Percentiles rank a stretch among this genome's conserved stretches.
Evolutionary conservation across 805 yeast genomes (phyloP).

Genomic region (Sugiyamaella mastotermitis): DNA sequence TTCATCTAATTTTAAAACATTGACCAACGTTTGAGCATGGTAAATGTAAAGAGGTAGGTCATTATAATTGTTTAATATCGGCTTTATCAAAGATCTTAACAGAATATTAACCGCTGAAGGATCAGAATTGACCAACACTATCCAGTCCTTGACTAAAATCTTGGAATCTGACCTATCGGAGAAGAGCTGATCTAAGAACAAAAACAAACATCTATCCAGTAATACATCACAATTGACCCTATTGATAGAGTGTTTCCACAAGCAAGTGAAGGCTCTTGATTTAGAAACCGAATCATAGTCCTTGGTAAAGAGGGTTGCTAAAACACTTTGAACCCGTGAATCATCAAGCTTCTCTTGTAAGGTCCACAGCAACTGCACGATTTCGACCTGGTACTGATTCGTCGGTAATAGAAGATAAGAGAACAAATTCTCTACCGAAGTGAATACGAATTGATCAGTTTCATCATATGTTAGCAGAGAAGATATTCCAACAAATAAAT

Average conservation of each 20-base stretch:
- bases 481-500: slow-evolving; percentile 35
- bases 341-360: slow-evolving; percentile 49
- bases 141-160: too few species aligned
- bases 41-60: too few species aligned
- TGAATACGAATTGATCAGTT: slow-evolving; percentile 36
- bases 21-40: too few species aligned
- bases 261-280: slow-evolving; percentile 49
- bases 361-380: slow-evolving; percentile 57
- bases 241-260: slow-evolving; percentile 75
- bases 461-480: slow-evolving; percentile 30
- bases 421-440: slow-evolving; percentile 49
- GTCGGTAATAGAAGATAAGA: slow-evolving; percentile 40
- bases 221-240: slow-evolving; percentile 36
- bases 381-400: slow-evolving; percentile 62
- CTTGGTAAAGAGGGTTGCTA: slow-evolving; percentile 46
- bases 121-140: too few species aligned
- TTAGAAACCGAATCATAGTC: slow-evolving; percentile 33
- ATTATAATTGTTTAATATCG: too few species aligned
- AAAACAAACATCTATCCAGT: slow-evolving; percentile 56
- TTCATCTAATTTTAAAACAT: too few species aligned
- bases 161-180: too few species aligned
- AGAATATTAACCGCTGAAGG: too few species aligned
- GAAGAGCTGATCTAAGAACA: slow-evolving; percentile 60
- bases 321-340: slow-evolving; percentile 62
- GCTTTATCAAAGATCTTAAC: too few species aligned